These are phyloP conservation scores for Letharia columbiana DNA, from an alignment of 495 filamentous ascomycete genomes.

Conservation along the genomic window DNA sequence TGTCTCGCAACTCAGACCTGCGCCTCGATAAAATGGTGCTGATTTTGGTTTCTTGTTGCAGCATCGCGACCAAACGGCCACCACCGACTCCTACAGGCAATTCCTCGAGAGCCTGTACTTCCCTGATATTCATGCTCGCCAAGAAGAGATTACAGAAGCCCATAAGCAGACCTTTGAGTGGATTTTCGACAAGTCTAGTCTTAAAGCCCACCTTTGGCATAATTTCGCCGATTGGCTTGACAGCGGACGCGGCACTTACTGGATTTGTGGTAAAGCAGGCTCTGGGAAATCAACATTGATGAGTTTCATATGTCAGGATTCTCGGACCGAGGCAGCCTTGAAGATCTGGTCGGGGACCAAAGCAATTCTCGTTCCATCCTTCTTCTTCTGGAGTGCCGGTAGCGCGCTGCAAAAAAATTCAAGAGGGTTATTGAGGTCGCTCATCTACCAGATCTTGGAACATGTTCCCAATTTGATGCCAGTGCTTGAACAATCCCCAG, in stretches of 20 bases:
- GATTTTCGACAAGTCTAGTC: slow-evolving; percentile 24
- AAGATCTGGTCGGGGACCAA: neutral
- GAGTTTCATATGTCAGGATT: slow-evolving; percentile 30
- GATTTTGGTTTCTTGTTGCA: neutral
- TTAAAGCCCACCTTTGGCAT: slow-evolving; percentile 10
- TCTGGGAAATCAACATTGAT: slow-evolving; percentile 40
- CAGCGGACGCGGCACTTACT: slow-evolving; percentile 29
- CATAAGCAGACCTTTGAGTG: slow-evolving; percentile 30
- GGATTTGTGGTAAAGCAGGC: slow-evolving; percentile 38
- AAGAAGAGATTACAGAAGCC: slow-evolving; percentile 21
- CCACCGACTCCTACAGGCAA: neutral
- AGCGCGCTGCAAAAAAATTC: slow-evolving; percentile 22
- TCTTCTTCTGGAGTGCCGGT: slow-evolving; percentile 32
- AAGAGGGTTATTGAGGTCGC: slow-evolving; percentile 28
- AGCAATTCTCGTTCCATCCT: slow-evolving; percentile 20
- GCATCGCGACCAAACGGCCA: neutral
- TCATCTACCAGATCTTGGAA: slow-evolving; percentile 29
- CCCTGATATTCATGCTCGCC: slow-evolving; percentile 22
- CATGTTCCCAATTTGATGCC: neutral
- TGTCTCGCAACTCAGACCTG: neutral
- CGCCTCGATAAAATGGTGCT: neutral
- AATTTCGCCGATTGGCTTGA: slow-evolving; percentile 33
- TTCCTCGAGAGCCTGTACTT: slow-evolving; percentile 26
- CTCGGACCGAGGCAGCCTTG: slow-evolving; percentile 10
- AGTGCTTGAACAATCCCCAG: neutral